Percentiles rank a stretch among this genome's conserved stretches.
phyloP scores from a whole-genome alignment of 192 early-diverging fungal genomes.

The Linnemannia schmuckeri region DNA sequence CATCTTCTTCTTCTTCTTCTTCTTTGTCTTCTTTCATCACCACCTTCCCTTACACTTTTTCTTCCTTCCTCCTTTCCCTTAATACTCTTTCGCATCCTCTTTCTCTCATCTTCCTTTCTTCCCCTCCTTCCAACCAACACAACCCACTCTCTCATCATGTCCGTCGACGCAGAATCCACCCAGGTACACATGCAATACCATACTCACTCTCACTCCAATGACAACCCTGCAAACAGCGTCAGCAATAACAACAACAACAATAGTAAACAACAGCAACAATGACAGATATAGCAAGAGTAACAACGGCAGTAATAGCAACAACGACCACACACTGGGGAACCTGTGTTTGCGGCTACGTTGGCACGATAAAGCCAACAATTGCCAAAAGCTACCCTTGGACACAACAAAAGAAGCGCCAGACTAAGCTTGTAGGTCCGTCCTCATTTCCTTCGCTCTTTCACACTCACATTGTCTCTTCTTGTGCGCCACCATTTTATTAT shows the following conservation, averaged over 20 bases:
- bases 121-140: background rate
- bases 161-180: constrained; percentile 51
- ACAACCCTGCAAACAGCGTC: background rate
- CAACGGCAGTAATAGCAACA: background rate
- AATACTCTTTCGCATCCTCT: background rate
- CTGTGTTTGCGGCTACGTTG: background rate
- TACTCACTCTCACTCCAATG: background rate
- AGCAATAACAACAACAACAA: background rate
- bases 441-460: background rate
- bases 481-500: background rate
- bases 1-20: background rate
- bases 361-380: no score
- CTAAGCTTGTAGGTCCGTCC: no score
- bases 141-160: constrained; percentile 31
- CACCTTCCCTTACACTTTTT: background rate
- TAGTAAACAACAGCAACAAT: background rate
- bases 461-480: background rate
- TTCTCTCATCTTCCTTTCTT: background rate
- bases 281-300: background rate
- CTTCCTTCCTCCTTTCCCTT: background rate
- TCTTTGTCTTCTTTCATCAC: constrained; percentile 10
- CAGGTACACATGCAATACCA: constrained; percentile 26
- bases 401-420: no score
- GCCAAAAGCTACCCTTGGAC: no score
- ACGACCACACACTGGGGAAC: background rate